Evolutionary conservation across 441 rosid genomes (phyloP).

Genomic region (Iberis amara): DNA sequence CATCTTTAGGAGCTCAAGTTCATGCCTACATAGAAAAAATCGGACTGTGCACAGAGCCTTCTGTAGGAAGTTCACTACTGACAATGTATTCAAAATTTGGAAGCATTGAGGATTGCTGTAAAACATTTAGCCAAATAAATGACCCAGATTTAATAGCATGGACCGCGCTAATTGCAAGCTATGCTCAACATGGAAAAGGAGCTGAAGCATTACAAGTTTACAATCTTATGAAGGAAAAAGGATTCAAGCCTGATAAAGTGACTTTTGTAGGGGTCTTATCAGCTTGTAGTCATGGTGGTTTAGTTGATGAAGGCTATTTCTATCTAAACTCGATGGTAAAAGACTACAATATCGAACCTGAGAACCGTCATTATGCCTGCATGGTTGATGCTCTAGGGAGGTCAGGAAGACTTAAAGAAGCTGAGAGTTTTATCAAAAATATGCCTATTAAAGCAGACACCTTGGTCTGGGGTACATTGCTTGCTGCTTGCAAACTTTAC

Average conservation of each 20-base stretch:
- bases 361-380: slow-evolving; percentile 58
- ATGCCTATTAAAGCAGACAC: slow-evolving; percentile 61
- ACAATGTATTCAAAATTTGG: slow-evolving; percentile 72
- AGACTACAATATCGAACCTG: slow-evolving; percentile 56
- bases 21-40: slow-evolving; percentile 50
- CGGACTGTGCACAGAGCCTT: slow-evolving; percentile 50
- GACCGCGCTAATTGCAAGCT: slow-evolving; percentile 70
- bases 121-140: slow-evolving; percentile 51
- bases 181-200: slow-evolving; percentile 71
- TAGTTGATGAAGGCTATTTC: slow-evolving; percentile 61
- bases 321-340: slow-evolving; percentile 54
- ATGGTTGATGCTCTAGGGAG: slow-evolving; percentile 87
- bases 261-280: slow-evolving; percentile 64
- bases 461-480: slow-evolving; percentile 69
- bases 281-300: slow-evolving; percentile 71
- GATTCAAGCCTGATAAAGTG: slow-evolving; percentile 58
- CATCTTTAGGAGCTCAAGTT: slow-evolving; percentile 53
- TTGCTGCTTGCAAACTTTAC: slow-evolving; percentile 71
- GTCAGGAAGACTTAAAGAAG: slow-evolving; percentile 63
- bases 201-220: slow-evolving; percentile 51
- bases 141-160: slow-evolving; percentile 62
- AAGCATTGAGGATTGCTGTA: slow-evolving; percentile 52
- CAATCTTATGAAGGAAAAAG: slow-evolving; percentile 45
- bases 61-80: slow-evolving; percentile 68
- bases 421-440: slow-evolving; percentile 49